Base-by-base conservation (phyloP, 108 stramenopile genomes). In the Cyclotella atomus region DNA sequence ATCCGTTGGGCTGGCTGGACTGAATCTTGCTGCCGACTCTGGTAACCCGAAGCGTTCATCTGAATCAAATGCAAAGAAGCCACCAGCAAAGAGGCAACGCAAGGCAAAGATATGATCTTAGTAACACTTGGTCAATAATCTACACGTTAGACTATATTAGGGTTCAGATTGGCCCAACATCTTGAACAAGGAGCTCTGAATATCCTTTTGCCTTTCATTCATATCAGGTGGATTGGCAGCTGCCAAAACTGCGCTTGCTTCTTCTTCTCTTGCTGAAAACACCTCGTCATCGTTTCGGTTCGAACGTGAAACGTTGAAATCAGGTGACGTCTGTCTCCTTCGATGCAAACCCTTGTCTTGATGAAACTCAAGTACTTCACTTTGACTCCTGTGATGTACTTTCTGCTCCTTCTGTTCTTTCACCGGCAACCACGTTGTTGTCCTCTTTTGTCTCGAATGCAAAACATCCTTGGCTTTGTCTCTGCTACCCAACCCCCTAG, bases 1-100 rank as follows among this genome's bases (percentile, higher is more conserved):
- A 36, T 71, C 88, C 27, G 17, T 88, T 15, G 80, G 75, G 16
- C 47, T 88, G 17, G 24, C 74, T 33, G 88, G 88, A n/a, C 73
- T 79, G 2, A 38, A 83, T 33, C 49, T 75, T 3, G 49, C 63
- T 20, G 71, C 54, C 1, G 77, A 79, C 16, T 30, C 50, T 64
- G 4, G 17, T 41, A 23, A 64, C 46, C 3, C 61, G 25, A 73
- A 73, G 67, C 67, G 67, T 35, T 24, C 14, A 8, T 20, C 35
- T 28, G 19, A 54, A 14, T 32, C 52, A 12, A 16, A 68, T 24
- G 33, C 15, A 50, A 68, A 34, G 25, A 68, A 54, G 32, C 49
- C 52, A 54, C 10, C 50, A 36, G 35, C 7, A 30, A 66, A 66
- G 45, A 66, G 19, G 46, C 44, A 45, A 16, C 65, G 45, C n/a